Conservation (phyloP, 768 basidiomycete species). For the Saitozyma podzolica region DNA sequence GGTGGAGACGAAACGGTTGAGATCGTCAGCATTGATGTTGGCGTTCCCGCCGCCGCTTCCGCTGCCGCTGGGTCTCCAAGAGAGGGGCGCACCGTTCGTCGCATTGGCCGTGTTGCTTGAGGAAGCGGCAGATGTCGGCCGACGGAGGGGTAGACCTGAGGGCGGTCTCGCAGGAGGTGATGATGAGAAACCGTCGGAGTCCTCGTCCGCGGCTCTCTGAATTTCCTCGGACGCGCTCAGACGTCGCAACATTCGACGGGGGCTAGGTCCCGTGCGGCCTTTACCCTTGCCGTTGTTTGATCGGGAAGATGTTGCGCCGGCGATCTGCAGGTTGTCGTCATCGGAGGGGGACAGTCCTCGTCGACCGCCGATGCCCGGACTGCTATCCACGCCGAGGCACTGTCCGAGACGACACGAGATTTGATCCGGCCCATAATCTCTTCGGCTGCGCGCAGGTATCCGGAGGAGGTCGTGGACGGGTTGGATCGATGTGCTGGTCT, state of each 20-base stretch:
- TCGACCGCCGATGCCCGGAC: background rate
- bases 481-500: conserved; percentile 36
- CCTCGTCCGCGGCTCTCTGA: conserved; percentile 55
- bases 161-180: no score
- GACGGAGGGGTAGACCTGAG: no score
- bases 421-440: conserved; percentile 83
- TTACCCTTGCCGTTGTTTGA: conserved; percentile 10
- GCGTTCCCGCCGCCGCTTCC: no score
- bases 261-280: conserved; percentile 52
- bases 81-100: no score
- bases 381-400: conserved; percentile 30
- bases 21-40: conserved; percentile 55
- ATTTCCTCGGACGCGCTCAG: conserved; percentile 56
- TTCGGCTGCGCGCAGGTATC: conserved; percentile 74
- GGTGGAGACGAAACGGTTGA: conserved; percentile 86
- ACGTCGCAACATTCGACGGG: conserved; percentile 55
- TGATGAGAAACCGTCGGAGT: conserved; percentile 20
- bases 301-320: no score
- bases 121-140: no score
- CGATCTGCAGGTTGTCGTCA: no score
- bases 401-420: conserved; percentile 42
- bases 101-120: no score
- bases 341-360: background rate
- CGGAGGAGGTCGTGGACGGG: conserved; percentile 44
- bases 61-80: no score